Base-by-base conservation (phyloP, 148 eudicot genomes). In the Vaccinium myrtillus region DNA sequence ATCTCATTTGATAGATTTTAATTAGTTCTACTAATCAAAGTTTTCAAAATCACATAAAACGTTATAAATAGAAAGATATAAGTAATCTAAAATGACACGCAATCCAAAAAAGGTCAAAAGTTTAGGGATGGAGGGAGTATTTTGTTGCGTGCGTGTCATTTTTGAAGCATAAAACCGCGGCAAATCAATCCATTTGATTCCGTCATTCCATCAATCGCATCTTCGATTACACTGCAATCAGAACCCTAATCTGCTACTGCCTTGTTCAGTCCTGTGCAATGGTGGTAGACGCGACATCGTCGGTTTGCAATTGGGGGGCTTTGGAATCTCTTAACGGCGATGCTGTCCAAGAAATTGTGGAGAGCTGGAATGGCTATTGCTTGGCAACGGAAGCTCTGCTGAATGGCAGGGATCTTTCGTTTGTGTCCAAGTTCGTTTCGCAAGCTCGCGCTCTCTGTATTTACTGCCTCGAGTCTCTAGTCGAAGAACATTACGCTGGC, bases 361-460 rank as follows among this genome's bases (percentile, higher is more conserved):
- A 91, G n/a, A 90, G 85, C 88, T 96, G 98, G 98, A 84, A 82
- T 54, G 88, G 86, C 25, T 96, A 94, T 80, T 93, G 96, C 89
- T 87, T 86, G 16, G 84, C 80, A 51, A 87, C 93, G 0, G 95
- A 91, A 78, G 75, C 90, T 19, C 86, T 96, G 59, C 82, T 95
- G 15, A 78, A 89, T n/a, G 89, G 88, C 65, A 56, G 81, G 8
- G 90, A 90, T 84, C 82, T 89, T 39, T 91, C 93, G 6, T 77
- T 86, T 78, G 89, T 81, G 25, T 79, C 90, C 11, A 86, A 89
- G 32, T 90, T 94, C 25, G 83, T 82, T 15, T 77, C 89, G 0
- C 87, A 88, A 8, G 93, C 90, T 84, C 91, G 82, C 23, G 87
- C 79, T 71, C 94, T 96, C 8, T 91, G 93, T 82, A 82, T 81